phyloP scores from a whole-genome alignment of 345 rosid species.

The Diplotaxis tenuifolia region DNA sequence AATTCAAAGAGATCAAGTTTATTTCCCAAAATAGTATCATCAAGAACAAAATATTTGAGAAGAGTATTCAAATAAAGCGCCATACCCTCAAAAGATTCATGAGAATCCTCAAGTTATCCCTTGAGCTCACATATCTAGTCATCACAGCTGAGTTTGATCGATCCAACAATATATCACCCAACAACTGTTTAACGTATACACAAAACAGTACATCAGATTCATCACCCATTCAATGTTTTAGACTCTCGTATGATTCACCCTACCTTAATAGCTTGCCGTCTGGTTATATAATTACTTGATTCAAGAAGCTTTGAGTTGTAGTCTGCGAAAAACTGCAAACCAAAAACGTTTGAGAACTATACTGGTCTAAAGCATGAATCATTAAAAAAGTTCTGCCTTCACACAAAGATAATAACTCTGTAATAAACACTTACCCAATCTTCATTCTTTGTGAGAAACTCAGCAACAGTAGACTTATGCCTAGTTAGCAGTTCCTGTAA shows the following conservation, averaged over 20 bases:
- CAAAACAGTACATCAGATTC: not conserved
- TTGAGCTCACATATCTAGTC: slow-evolving; percentile 87
- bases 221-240: not conserved
- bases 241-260: slow-evolving; percentile 3
- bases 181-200: slow-evolving; percentile 47
- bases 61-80: not conserved
- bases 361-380: not conserved
- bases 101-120: slow-evolving; percentile 83
- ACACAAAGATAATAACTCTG: not conserved
- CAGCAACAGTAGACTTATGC: slow-evolving; percentile 98
- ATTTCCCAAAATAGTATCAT: slow-evolving; percentile 1
- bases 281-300: slow-evolving; percentile 85
- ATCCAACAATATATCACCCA: slow-evolving; percentile 88
- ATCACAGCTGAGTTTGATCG: slow-evolving; percentile 81
- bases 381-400: not conserved
- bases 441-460: slow-evolving; percentile 86
- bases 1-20: not conserved
- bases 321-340: slow-evolving; percentile 76
- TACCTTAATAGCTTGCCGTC: slow-evolving; percentile 97
- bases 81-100: slow-evolving; percentile 94
- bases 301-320: slow-evolving; percentile 91
- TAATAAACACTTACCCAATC: slow-evolving; percentile 65
- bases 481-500: slow-evolving; percentile 88
- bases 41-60: not conserved
- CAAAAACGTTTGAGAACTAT: slow-evolving; percentile 9